Evolutionary conservation across 2,329 filamentous ascomycete species (phyloP), one percentile per base, ranked within the genome.

Genomic region (Orbilia blumenaviensis): DNA sequence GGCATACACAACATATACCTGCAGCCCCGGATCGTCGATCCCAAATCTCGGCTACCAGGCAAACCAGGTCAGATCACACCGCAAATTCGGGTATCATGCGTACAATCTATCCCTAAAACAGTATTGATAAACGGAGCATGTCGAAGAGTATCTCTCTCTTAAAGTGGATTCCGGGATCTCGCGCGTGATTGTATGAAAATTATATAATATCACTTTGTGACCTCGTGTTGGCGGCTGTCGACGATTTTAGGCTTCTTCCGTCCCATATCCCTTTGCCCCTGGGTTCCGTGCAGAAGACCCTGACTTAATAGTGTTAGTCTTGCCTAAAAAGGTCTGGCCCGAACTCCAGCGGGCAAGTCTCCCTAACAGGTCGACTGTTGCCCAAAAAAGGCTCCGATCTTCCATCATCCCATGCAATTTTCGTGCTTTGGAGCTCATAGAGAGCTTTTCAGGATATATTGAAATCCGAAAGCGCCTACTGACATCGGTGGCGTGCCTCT

Each of bases 401-500:
- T 9, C 48, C 32, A 10, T 25, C 34, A n/a, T 9, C 27, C 27
- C 27, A 9, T n/a, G n/a, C n/a, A n/a, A 21, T 21, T 54, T 3
- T 16, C 21, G 29, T n/a, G n/a, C 36, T 2, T 34, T 34, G n/a
- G 27, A 54, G 48, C 48, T 54, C 52, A 9, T 18, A 38, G 34
- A 29, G 14, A 54, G 16, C 32, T 25, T 56, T 25, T 21, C 14
- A 34, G 6, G 3, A 25, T 12, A 32, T 62, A 69, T 69, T 18
- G 36, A 36, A 61, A 42, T 29, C 23, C 32, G 12, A 16, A n/a
- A n/a, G n/a, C n/a, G n/a, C n/a, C n/a, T n/a, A n/a, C 34, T 71
- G 66, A 71, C 66, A 58, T 58, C 63, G 56, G 66, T 71, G 56
- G 66, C 66, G 58, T 56, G 58, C 46, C 46, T 21, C 34, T 38